Evolutionary conservation across 2,329 filamentous ascomycete genomes (phyloP).

Genomic region (Arthrobotrys iridis): DNA sequence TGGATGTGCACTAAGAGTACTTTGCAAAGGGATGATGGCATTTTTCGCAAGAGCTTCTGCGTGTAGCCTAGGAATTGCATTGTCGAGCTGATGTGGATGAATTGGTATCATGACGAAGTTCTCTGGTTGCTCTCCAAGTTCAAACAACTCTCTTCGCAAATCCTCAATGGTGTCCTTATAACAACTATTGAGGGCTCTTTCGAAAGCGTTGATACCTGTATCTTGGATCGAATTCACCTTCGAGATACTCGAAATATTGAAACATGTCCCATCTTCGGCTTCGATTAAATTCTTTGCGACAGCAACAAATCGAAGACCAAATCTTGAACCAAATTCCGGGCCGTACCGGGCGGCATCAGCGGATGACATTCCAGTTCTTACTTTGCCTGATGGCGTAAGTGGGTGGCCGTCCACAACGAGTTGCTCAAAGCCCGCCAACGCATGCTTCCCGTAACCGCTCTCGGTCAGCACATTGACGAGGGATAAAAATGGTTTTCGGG

Average conservation of each 20-base stretch:
- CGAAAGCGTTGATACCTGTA: slow-evolving; percentile 5
- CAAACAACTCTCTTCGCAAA: neutral
- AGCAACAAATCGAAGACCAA: slow-evolving; percentile 21
- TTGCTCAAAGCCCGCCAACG: slow-evolving; percentile 32
- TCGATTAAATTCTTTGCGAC: slow-evolving; percentile 14
- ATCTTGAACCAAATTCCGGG: slow-evolving; percentile 15
- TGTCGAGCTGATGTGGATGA: slow-evolving; percentile 34
- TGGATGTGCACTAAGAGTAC: slow-evolving; percentile 5
- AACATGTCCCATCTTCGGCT: slow-evolving; percentile 12
- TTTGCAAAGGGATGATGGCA: slow-evolving; percentile 1
- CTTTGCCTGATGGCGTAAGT: slow-evolving; percentile 21
- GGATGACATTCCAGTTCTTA: slow-evolving; percentile 24
- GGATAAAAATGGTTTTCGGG: slow-evolving; percentile 17
- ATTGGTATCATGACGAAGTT: slow-evolving; percentile 23
- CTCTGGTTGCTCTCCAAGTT: neutral
- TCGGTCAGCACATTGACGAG: slow-evolving; percentile 12
- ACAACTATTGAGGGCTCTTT: neutral
- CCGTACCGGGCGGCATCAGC: slow-evolving; percentile 25
- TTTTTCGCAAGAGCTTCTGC: neutral
- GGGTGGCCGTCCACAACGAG: slow-evolving; percentile 34
- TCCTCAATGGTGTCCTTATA: neutral
- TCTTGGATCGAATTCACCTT: neutral
- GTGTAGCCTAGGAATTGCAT: slow-evolving; percentile 31
- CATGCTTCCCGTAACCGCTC: slow-evolving; percentile 25
- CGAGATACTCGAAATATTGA: neutral